Percentiles rank a stretch among this genome's conserved stretches.
Conservation (phyloP, 2,329 filamentous ascomycete species). For the Colletotrichum tropicale region DNA sequence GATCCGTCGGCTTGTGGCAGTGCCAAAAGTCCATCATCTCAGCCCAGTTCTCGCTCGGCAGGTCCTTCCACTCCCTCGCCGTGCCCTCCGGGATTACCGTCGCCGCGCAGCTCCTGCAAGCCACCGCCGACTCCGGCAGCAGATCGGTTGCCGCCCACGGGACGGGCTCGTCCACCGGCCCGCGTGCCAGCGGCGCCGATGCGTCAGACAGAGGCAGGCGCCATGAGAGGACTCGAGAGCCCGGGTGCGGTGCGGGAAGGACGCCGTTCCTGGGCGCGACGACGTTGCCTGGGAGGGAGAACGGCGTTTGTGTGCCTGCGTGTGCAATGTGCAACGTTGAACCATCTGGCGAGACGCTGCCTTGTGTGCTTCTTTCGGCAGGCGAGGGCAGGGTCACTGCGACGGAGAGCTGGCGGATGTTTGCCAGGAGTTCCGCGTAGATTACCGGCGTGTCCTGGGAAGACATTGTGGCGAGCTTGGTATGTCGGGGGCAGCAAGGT, state of each 20-base stretch:
- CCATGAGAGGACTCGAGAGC: conserved; percentile 48
- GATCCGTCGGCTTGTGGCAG: conserved; percentile 86
- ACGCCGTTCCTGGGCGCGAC: conserved; percentile 23
- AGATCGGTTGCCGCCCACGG: conserved; percentile 64
- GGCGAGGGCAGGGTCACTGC: conserved; percentile 54
- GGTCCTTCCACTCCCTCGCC: conserved; percentile 78
- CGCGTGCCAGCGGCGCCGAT: conserved; percentile 16
- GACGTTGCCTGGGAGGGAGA: conserved; percentile 50
- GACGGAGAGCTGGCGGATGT: conserved; percentile 68
- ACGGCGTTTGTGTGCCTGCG: conserved; percentile 34
- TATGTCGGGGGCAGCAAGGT: not conserved
- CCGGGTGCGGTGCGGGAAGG: conserved; percentile 40
- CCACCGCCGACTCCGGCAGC: conserved; percentile 40
- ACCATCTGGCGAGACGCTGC: conserved; percentile 49
- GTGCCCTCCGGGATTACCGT: conserved; percentile 39
- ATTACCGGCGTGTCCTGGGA: conserved; percentile 34
- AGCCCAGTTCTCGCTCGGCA: conserved; percentile 97
- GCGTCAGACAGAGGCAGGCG: conserved; percentile 47
- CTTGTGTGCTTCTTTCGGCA: conserved; percentile 44
- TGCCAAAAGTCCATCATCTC: conserved; percentile 99
- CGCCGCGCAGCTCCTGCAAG: conserved; percentile 43
- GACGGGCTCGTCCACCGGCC: conserved; percentile 35
- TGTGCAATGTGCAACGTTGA: conserved; percentile 53
- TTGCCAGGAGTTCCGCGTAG: conserved; percentile 69
- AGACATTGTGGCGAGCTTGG: not conserved